These are phyloP conservation scores for Colletotrichum sidae DNA, from an alignment of 2,329 filamentous ascomycete genomes.

Conservation along the genomic window DNA sequence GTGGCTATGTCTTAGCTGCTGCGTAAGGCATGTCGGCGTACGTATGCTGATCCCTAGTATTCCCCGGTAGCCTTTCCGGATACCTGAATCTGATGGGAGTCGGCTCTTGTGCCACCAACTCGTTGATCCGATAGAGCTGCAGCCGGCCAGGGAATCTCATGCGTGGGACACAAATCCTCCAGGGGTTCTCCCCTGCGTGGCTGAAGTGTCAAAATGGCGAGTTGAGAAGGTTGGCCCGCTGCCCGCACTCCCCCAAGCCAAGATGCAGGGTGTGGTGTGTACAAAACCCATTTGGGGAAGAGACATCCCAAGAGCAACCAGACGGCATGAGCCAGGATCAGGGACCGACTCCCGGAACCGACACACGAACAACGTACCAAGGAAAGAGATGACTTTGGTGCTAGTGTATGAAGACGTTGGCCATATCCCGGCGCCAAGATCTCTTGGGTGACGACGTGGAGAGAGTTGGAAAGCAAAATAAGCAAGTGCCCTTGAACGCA, in stretches of 20 bases:
- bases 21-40: conserved; percentile 14
- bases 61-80: background rate
- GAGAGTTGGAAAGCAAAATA: conserved; percentile 1
- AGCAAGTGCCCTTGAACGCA: conserved; percentile 25
- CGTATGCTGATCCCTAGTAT: conserved; percentile 22
- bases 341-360: conserved; percentile 19
- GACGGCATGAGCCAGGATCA: conserved; percentile 18
- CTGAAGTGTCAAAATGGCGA: conserved; percentile 15
- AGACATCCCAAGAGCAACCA: background rate
- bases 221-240: conserved; percentile 5
- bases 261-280: conserved; percentile 13
- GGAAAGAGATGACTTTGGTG: conserved; percentile 29
- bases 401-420: conserved; percentile 27
- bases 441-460: conserved; percentile 22
- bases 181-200: conserved; percentile 27
- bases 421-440: conserved; percentile 20
- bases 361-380: conserved; percentile 10
- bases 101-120: background rate
- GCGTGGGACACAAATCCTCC: conserved; percentile 25
- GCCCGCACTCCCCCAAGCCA: conserved; percentile 33
- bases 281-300: background rate
- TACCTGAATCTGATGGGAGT: background rate
- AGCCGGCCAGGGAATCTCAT: conserved; percentile 20
- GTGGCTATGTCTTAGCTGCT: conserved; percentile 30
- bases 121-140: conserved; percentile 25